Percentiles rank a stretch among this genome's conserved stretches.
Conservation (phyloP, 192 early-diverging fungal genomes). For the Linderina pennispora region DNA sequence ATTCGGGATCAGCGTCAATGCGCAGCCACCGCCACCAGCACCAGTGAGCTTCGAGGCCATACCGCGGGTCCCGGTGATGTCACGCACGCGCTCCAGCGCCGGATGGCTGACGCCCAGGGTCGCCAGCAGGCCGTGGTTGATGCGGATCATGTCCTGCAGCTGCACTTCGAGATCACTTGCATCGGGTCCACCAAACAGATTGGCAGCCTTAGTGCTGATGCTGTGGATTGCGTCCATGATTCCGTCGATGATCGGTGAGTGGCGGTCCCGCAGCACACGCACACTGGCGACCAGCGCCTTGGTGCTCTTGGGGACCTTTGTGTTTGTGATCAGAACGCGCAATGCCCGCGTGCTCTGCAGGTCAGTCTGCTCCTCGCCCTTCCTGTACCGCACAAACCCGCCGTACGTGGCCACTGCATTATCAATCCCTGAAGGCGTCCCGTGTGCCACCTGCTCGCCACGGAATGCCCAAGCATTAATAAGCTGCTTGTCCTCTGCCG, state of each 20-base stretch:
- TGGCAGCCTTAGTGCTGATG: slow-evolving; percentile 41
- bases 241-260: slow-evolving; percentile 54
- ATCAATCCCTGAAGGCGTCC: slow-evolving; percentile 92
- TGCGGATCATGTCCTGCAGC: slow-evolving; percentile 56
- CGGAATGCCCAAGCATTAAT: slow-evolving; percentile 90
- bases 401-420: slow-evolving; percentile 88
- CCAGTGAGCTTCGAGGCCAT: slow-evolving; percentile 90
- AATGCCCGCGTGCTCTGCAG: slow-evolving; percentile 55
- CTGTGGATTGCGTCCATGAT: slow-evolving; percentile 65
- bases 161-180: slow-evolving; percentile 7
- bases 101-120: slow-evolving; percentile 83
- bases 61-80: slow-evolving; percentile 52
- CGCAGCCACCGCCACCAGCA: slow-evolving; percentile 96
- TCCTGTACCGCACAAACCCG: slow-evolving; percentile 68
- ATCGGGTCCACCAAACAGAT: slow-evolving; percentile 15
- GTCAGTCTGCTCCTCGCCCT: slow-evolving; percentile 48
- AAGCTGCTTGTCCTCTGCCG: slow-evolving; percentile 29
- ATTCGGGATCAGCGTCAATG: slow-evolving; percentile 64
- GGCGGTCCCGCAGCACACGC: slow-evolving; percentile 46
- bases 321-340: slow-evolving; percentile 83
- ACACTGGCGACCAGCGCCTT: slow-evolving; percentile 80
- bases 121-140: slow-evolving; percentile 79
- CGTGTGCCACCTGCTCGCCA: slow-evolving; percentile 93
- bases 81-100: slow-evolving; percentile 68
- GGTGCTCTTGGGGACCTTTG: slow-evolving; percentile 84